Conservation (phyloP, 306 rosid species). For the Malus asiatica region DNA sequence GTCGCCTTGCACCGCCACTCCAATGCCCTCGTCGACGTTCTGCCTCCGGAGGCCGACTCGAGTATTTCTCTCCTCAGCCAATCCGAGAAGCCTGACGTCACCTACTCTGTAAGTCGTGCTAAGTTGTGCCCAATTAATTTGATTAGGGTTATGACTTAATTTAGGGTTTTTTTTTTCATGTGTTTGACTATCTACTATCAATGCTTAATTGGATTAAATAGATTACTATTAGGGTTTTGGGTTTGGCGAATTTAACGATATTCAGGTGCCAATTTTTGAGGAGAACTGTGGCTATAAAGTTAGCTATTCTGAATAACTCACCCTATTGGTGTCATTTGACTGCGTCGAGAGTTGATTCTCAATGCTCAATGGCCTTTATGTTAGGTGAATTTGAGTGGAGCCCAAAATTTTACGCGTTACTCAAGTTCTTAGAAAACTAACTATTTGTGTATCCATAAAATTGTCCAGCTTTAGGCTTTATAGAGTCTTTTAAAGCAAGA, state of each 20-base stretch:
- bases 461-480: not conserved
- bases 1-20: conserved; percentile 97
- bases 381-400: not conserved
- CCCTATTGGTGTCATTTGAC: not conserved
- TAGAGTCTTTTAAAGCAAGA: not conserved
- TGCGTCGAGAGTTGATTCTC: not conserved
- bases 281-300: not conserved
- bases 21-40: conserved; percentile 90
- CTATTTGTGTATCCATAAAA: not conserved
- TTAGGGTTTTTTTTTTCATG: not conserved
- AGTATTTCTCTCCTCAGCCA: conserved; percentile 95
- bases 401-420: not conserved
- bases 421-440: not conserved
- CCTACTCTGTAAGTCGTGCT: conserved; percentile 64
- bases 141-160: not conserved
- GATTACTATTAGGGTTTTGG: not conserved
- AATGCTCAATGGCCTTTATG: not conserved
- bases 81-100: conserved; percentile 98
- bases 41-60: conserved; percentile 97
- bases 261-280: not conserved
- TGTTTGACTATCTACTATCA: not conserved
- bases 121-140: conserved; percentile 7
- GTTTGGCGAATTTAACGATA: not conserved
- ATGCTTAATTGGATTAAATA: not conserved
- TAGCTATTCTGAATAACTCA: not conserved